phyloP scores from a whole-genome alignment of 108 stramenopile genomes.

The Stephanodiscus triporus region DNA sequence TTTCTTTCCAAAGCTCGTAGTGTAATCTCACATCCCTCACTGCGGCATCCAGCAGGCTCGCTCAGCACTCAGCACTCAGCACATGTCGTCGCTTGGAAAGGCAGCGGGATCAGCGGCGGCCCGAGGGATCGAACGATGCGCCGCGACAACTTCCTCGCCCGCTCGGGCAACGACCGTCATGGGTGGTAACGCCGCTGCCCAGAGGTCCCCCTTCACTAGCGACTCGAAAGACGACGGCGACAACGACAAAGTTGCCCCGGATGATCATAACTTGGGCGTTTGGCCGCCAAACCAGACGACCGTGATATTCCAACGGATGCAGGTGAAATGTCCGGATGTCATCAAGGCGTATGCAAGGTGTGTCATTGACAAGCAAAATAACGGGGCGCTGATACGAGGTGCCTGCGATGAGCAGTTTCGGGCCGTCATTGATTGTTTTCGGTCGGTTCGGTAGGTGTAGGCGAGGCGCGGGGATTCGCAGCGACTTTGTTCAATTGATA shows the following conservation, averaged over 20 bases:
- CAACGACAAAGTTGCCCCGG: background rate
- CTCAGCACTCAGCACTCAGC: background rate
- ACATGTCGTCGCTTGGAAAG: background rate
- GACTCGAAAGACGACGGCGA: background rate
- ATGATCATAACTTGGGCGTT: background rate
- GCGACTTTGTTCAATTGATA: too few species aligned
- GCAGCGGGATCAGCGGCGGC: constrained; percentile 1
- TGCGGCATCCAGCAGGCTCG: too few species aligned
- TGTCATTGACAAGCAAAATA: constrained; percentile 47
- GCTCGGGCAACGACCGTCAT: background rate
- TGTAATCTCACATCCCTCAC: too few species aligned
- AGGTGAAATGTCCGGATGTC: constrained; percentile 38
- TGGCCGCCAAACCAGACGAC: constrained; percentile 53
- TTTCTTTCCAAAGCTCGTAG: too few species aligned
- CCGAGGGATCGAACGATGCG: constrained; percentile 3
- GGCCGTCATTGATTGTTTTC: constrained; percentile 45
- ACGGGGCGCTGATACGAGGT: constrained; percentile 35
- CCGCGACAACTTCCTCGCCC: background rate
- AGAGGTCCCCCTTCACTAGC: background rate
- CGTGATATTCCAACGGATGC: constrained; percentile 35
- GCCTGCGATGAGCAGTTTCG: constrained; percentile 38
- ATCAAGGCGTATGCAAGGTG: constrained; percentile 43
- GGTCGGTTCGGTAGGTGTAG: constrained; percentile 19
- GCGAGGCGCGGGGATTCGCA: background rate
- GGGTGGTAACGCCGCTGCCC: background rate